phyloP scores from a whole-genome alignment of 2,329 filamentous ascomycete species.

The Colletotrichum filicis region DNA sequence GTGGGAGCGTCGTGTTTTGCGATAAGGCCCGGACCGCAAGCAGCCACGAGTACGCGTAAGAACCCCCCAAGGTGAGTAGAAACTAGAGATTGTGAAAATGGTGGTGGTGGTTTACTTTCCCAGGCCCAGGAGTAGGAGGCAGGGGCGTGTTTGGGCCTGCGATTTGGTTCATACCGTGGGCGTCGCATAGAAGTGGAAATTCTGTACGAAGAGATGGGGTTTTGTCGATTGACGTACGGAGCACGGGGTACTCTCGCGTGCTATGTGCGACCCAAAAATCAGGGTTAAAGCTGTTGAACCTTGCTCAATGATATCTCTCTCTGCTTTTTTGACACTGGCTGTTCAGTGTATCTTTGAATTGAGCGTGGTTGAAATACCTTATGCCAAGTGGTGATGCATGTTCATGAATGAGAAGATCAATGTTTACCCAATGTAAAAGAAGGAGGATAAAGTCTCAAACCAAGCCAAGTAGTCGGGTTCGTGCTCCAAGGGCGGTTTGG shows the following conservation, averaged over 20 bases:
- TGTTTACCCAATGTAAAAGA: background rate
- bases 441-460: background rate
- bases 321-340: background rate
- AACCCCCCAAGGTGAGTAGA: background rate
- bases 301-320: background rate
- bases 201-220: background rate
- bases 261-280: background rate
- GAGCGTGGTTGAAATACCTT: background rate
- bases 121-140: slow-evolving; percentile 7
- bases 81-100: background rate
- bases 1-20: background rate
- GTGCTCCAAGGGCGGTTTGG: background rate
- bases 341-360: background rate
- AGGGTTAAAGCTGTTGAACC: background rate
- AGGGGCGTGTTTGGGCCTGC: slow-evolving; percentile 30
- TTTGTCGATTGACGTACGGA: slow-evolving; percentile 2
- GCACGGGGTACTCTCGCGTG: background rate
- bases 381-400: background rate
- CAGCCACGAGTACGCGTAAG: slow-evolving; percentile 4
- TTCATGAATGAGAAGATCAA: background rate
- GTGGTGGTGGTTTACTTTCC: background rate
- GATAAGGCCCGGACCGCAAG: background rate
- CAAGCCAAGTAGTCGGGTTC: background rate
- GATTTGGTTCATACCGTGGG: slow-evolving; percentile 9
- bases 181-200: slow-evolving; percentile 18